Evolutionary conservation across 192 early-diverging fungal species (phyloP).

Genomic region (Ramicandelaber brevisporus): DNA sequence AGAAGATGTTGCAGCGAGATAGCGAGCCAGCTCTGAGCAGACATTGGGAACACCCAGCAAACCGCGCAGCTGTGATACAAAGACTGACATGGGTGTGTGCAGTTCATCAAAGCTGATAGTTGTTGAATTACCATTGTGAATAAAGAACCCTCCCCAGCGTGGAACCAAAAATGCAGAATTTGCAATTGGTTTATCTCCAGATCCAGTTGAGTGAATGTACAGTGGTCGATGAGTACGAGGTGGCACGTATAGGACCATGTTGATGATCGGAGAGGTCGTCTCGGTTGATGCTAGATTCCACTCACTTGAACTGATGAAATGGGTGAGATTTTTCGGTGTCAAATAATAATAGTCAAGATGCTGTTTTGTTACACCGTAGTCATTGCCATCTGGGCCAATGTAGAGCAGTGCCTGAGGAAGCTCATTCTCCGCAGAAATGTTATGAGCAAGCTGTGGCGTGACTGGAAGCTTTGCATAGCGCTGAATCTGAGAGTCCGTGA

Average conservation of each 20-base stretch:
- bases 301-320: conserved; percentile 87
- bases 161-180: conserved; percentile 84
- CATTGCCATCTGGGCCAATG: too few species aligned
- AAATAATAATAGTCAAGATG: conserved; percentile 22
- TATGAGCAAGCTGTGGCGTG: conserved; percentile 16
- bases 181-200: conserved; percentile 17
- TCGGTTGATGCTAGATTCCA: conserved; percentile 88
- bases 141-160: conserved; percentile 79
- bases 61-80: conserved; percentile 53
- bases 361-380: too few species aligned
- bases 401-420: too few species aligned
- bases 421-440: too few species aligned
- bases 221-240: conserved; percentile 35
- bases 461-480: conserved; percentile 59
- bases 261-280: conserved; percentile 50
- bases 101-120: conserved; percentile 17
- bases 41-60: conserved; percentile 53
- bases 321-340: conserved; percentile 41
- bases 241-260: conserved; percentile 80
- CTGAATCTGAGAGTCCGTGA: conserved; percentile 60
- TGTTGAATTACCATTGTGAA: conserved; percentile 29
- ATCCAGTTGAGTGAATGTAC: conserved; percentile 27
- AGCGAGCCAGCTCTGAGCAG: conserved; percentile 2
- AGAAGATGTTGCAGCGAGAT: conserved; percentile 4
- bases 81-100: conserved; percentile 49